Conservation (phyloP, 169 alveolate species). For the Cryptosporidium bovis region DNA sequence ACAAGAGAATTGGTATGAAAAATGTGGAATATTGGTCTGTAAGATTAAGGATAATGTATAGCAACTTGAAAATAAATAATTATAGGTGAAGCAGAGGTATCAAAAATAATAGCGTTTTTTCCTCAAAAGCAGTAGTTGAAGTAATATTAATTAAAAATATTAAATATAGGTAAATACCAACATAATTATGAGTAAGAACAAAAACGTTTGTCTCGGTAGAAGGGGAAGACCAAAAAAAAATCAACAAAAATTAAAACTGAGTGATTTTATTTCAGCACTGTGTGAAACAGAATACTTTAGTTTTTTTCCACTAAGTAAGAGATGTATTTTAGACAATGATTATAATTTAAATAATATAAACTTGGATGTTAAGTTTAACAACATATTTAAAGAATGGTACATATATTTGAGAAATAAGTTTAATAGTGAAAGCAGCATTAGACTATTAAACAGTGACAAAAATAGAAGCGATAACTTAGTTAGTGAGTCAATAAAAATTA, state of each 20-base stretch:
- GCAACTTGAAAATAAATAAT: no score
- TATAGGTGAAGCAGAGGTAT: no score
- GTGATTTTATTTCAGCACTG: slow-evolving; percentile 38
- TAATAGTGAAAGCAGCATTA: not conserved
- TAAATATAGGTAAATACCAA: not conserved
- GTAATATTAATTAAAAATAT: not conserved
- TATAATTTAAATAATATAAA: not conserved
- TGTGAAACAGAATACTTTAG: slow-evolving; percentile 44
- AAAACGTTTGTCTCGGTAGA: slow-evolving; percentile 62
- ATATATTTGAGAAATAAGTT: not conserved
- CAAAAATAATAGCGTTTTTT: no score
- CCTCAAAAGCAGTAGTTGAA: not conserved
- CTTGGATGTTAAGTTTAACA: not conserved
- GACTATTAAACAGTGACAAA: not conserved
- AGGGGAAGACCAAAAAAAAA: slow-evolving; percentile 68
- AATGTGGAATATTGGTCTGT: no score
- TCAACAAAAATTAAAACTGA: slow-evolving; percentile 3
- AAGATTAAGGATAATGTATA: no score
- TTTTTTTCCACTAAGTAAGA: slow-evolving; percentile 30
- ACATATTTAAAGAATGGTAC: slow-evolving; percentile 22
- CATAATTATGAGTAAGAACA: slow-evolving; percentile 17
- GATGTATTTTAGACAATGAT: not conserved
- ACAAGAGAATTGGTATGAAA: no score
- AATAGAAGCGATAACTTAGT: not conserved
- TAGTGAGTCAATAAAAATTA: not conserved